Base-by-base conservation (phyloP, 306 rosid species). In the Vicia faba region DNA sequence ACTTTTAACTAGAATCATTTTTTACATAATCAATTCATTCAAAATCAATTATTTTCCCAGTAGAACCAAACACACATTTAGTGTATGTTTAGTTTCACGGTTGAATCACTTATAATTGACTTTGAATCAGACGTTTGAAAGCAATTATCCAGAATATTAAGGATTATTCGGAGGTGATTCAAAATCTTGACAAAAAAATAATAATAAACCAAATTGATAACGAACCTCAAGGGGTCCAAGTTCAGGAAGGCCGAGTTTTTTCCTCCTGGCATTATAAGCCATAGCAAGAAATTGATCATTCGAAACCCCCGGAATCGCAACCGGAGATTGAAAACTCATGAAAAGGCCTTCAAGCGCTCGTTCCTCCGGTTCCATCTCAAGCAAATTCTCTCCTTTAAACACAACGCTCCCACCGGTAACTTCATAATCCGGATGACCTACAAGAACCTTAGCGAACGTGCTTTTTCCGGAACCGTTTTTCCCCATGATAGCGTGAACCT, bases 401-500 rank as follows among this genome's bases (percentile, higher is more conserved):
- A 83, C 74, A 11, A 82, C 85, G 1, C 85, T 88, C 0, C 98
- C 98, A 53, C 91, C 96, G 0, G 96, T 93, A 6, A 89, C 95
- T 70, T 84, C 88, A 71, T 93, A 93, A 67, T 93, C 98, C 1
- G 98, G 97, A 75, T 93, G 98, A 82, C 98, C 68, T 83, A 92
- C 78, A 78, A 61, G 66, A 39, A 70, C 98, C 95, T 92, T 92
- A 11, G 98, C 91, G 53, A 93, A 85, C 15, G 97, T 93, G 83
- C 97, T 89, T 75, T 93, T 93, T 36, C 98, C 97, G 3, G 97
- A 93, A 78, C 98, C 98, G 36, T 93, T 93, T 69, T 85, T 87
- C 7, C 98, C 97, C 98, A 93, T 93, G 78, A 93, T 81, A 7
- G 97, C 98, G 68, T 93, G 98, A 68, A 89, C 88, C 86, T 93